Percentiles rank a stretch among this genome's conserved stretches.
Evolutionary conservation across 2,329 filamentous ascomycete species (phyloP).

Genomic region (Aspergillus intermedius): DNA sequence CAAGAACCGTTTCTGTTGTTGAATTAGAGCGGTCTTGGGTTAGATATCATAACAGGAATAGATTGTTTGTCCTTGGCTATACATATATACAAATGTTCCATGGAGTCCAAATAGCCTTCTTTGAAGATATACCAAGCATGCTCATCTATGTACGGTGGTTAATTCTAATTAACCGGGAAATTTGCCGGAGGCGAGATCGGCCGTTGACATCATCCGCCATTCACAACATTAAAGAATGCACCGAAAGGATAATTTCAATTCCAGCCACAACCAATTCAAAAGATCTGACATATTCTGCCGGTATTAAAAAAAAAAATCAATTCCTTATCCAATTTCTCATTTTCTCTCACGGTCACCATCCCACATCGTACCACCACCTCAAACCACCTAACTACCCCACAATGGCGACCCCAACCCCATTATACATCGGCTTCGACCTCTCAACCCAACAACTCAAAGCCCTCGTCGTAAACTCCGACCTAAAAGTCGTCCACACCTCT

Average conservation of each 20-base stretch:
- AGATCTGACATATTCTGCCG: too few relatives aligned
- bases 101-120: too few relatives aligned
- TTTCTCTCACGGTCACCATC: neutral
- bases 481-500: constrained; percentile 73
- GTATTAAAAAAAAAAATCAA: neutral
- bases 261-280: too few relatives aligned
- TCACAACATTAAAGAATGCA: neutral
- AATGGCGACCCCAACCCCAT: constrained; percentile 50
- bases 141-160: neutral
- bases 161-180: constrained; percentile 15
- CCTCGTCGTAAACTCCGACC: constrained; percentile 74
- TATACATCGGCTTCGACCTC: constrained; percentile 91
- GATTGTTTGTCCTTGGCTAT: too few relatives aligned
- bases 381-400: constrained; percentile 5
- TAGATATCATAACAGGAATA: too few relatives aligned
- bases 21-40: too few relatives aligned
- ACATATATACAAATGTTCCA: too few relatives aligned
- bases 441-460: constrained; percentile 97
- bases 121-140: too few relatives aligned
- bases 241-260: neutral
- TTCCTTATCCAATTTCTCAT: neutral
- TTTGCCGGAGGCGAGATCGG: constrained; percentile 11
- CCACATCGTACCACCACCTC: constrained; percentile 3
- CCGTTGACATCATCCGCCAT: constrained; percentile 3
- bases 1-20: neutral